Base-by-base conservation (phyloP, 129 eudicot genomes). In the Erigeron canadensis region DNA sequence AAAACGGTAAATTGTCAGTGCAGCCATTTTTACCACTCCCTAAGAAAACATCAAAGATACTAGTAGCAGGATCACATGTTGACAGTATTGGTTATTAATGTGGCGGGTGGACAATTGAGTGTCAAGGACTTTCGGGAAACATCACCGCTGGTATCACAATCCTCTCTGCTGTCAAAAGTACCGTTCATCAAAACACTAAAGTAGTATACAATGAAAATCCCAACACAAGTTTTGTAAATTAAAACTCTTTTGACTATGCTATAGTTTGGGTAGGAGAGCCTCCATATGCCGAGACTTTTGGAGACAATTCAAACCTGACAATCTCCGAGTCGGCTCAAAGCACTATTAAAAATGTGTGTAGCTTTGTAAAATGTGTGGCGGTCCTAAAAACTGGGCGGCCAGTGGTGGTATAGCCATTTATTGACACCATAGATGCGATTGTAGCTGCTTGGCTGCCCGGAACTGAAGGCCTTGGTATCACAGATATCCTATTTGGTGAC, bases 361-460 rank as follows among this genome's bases (percentile, higher is more conserved):
- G 69, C 10, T 41, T 55, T 1, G 81, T 86, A 21, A 84, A 75
- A 81, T 89, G 96, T 59, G 86, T 82, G 10, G 92, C 86, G 4
- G 84, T 89, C 65, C 75, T 86, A 37, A 47, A 86, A 28, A 70
- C 87, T 11, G 89, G 92, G 3, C 82, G 92, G 5, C 91, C 91
- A 0, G 78, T 86, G 19, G 91, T 86, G 59, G 76, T 88, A 6
- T 66, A 84, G 41, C 89, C 96, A 4, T 89, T 81, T 65, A 62
- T 85, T 41, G 72, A 79, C 37, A 71, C 64, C 10, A 79, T 88
- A 8, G 86, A 85, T 17, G 86, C 83, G 15, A 82, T 88, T 19
- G 91, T 88, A 13, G 95, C 95, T n/a, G 91, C 95, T 50, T 88
- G 95, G 90, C 90, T 88, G 37, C 95, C 95, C 16, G 91, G 95